These are phyloP conservation scores for Salix caprea DNA, from an alignment of 345 rosid species.

Conservation along the genomic window DNA sequence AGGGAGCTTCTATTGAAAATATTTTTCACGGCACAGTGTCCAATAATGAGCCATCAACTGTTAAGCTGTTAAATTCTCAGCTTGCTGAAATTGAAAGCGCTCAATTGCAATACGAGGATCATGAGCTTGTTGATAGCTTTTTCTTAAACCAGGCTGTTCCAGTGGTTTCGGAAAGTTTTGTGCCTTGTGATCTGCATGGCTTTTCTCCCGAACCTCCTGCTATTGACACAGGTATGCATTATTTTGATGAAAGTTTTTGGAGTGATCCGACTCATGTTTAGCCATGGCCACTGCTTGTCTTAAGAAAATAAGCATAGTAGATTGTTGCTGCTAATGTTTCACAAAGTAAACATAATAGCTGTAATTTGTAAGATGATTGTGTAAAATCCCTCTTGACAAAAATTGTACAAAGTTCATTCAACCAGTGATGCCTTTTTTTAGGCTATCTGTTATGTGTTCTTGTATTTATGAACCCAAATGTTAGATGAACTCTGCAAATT, in stretches of 20 bases:
- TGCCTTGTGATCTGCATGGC: constrained; percentile 10
- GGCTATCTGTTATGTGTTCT: not conserved
- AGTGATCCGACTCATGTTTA: constrained; percentile 26
- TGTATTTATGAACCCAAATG: constrained; percentile 4
- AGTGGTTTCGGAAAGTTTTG: constrained; percentile 14
- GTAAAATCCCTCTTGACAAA: constrained; percentile 7
- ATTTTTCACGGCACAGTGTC: constrained; percentile 9
- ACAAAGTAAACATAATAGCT: not conserved
- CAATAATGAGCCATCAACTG: constrained; percentile 13
- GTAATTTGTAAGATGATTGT: not conserved
- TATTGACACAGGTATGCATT: constrained; percentile 36
- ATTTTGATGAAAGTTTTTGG: constrained; percentile 41
- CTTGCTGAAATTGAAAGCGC: constrained; percentile 10
- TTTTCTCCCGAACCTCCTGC: constrained; percentile 22
- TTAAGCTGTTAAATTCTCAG: constrained; percentile 13
- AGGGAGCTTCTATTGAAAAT: constrained; percentile 18
- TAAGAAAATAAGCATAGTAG: constrained; percentile 1
- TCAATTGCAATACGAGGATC: constrained; percentile 3
- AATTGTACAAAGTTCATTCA: constrained; percentile 16
- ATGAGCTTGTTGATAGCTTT: constrained; percentile 25
- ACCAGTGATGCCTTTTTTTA: constrained; percentile 28
- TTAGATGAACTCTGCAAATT: not conserved
- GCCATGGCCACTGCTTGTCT: constrained; percentile 5
- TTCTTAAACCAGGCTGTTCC: constrained; percentile 12
- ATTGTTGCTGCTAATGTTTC: not conserved